Evolutionary conservation across 73 alveolate genomes (phyloP).

Genomic region (Urostyla sp.): DNA sequence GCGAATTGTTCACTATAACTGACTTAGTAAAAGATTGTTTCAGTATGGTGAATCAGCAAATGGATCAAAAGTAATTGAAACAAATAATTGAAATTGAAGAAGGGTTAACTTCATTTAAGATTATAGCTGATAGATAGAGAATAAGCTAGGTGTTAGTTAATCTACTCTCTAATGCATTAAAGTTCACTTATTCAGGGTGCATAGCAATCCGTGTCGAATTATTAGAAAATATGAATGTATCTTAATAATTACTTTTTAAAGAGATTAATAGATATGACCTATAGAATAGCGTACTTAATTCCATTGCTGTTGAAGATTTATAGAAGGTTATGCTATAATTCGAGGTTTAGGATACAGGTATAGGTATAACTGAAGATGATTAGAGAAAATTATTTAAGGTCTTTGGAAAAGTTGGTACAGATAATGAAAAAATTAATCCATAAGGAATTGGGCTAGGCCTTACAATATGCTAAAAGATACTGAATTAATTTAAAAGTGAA

Average conservation of each 20-base stretch:
- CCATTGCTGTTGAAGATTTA: too few relatives aligned
- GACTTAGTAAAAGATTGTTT: conserved; percentile 36
- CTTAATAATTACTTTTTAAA: too few relatives aligned
- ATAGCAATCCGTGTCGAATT: neutral
- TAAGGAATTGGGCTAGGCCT: conserved; percentile 70
- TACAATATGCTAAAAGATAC: conserved; percentile 49
- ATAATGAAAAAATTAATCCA: conserved; percentile 38
- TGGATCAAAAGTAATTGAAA: conserved; percentile 30
- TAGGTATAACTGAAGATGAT: conserved; percentile 63
- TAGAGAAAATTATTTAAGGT: conserved; percentile 27
- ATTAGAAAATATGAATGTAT: too few relatives aligned
- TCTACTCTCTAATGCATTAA: conserved; percentile 61
- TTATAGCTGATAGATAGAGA: conserved; percentile 49
- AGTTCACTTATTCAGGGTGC: conserved; percentile 49
- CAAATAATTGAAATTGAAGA: conserved; percentile 19
- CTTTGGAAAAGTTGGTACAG: conserved; percentile 50
- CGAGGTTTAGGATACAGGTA: conserved; percentile 60
- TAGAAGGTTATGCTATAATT: too few relatives aligned
- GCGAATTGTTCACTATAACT: conserved; percentile 18
- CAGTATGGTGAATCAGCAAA: neutral
- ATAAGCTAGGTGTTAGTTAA: conserved; percentile 60
- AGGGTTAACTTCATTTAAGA: neutral
- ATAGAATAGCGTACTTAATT: too few relatives aligned
- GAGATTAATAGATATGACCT: too few relatives aligned
- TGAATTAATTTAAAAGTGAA: conserved; percentile 42